phyloP scores from a whole-genome alignment of 306 rosid species.

The Trifolium repens region DNA sequence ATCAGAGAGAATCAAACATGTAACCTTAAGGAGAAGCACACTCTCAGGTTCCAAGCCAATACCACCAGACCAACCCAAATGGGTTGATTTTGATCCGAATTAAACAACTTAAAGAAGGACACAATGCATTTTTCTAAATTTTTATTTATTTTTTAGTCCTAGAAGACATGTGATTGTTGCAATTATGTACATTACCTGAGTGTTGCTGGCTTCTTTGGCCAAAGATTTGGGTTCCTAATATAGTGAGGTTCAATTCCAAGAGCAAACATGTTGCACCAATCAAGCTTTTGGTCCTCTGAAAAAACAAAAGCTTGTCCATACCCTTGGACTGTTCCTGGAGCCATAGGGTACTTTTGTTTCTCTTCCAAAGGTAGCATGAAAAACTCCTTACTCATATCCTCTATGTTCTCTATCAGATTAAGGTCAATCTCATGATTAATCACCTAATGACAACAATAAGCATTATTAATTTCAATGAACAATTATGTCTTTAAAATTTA shows the following conservation, averaged over 20 bases:
- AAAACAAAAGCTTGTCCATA: conserved; percentile 97
- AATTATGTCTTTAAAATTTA: neutral
- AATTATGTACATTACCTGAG: conserved; percentile 59
- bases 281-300: conserved; percentile 94
- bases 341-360: conserved; percentile 85
- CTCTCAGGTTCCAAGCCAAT: too few species aligned
- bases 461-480: conserved; percentile 38
- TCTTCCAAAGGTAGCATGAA: conserved; percentile 91
- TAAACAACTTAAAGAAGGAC: too few species aligned
- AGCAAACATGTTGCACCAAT: conserved; percentile 99
- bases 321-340: conserved; percentile 91
- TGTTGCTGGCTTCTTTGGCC: conserved; percentile 78
- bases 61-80: too few species aligned
- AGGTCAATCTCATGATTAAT: conserved; percentile 78
- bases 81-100: too few species aligned
- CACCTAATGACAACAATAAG: conserved; percentile 52
- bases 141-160: too few species aligned
- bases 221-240: conserved; percentile 67
- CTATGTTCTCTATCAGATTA: conserved; percentile 66
- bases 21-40: too few species aligned
- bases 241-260: conserved; percentile 77
- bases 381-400: conserved; percentile 70
- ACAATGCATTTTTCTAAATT: too few species aligned
- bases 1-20: too few species aligned
- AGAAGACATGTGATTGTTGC: neutral